phyloP scores from a whole-genome alignment of 1,284 basidiomycete species.

The Jaminaea rosea region DNA sequence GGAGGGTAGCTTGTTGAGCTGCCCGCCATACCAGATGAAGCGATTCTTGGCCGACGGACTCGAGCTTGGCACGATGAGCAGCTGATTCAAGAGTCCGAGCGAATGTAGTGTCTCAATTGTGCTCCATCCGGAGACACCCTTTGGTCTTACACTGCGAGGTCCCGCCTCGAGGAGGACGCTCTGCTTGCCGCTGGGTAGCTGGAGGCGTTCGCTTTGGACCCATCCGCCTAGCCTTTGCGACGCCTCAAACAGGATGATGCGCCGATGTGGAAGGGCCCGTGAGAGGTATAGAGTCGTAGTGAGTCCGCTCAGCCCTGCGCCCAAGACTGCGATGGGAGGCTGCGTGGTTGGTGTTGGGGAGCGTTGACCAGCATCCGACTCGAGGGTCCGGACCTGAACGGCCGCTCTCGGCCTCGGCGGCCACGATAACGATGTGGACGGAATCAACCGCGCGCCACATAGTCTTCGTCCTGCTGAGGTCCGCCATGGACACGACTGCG shows the following conservation, averaged over 20 bases:
- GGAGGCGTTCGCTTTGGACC: conserved; percentile 61
- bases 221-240: conserved; percentile 67
- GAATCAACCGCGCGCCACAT: too few relatives aligned
- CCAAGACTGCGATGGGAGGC: conserved; percentile 56
- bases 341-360: too few relatives aligned
- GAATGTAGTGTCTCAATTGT: conserved; percentile 73
- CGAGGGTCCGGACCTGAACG: too few relatives aligned
- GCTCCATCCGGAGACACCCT: conserved; percentile 28
- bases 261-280: conserved; percentile 54
- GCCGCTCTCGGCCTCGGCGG: too few relatives aligned
- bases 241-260: conserved; percentile 64
- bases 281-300: conserved; percentile 70
- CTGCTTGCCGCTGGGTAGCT: conserved; percentile 11
- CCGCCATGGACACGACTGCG: too few relatives aligned
- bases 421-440: too few relatives aligned
- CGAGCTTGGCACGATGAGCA: conserved; percentile 60
- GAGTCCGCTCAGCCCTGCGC: conserved; percentile 72
- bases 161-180: conserved; percentile 34
- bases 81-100: conserved; percentile 55
- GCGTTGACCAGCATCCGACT: too few relatives aligned
- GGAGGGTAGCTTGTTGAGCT: conserved; percentile 52
- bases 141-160: conserved; percentile 37
- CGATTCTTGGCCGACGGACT: conserved; percentile 65
- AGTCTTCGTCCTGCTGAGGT: too few relatives aligned
- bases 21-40: conserved; percentile 60